Evolutionary conservation across 257 asterid genomes (phyloP), one percentile per base, ranked within the genome.

Genomic region (Hygrophila difformis): DNA sequence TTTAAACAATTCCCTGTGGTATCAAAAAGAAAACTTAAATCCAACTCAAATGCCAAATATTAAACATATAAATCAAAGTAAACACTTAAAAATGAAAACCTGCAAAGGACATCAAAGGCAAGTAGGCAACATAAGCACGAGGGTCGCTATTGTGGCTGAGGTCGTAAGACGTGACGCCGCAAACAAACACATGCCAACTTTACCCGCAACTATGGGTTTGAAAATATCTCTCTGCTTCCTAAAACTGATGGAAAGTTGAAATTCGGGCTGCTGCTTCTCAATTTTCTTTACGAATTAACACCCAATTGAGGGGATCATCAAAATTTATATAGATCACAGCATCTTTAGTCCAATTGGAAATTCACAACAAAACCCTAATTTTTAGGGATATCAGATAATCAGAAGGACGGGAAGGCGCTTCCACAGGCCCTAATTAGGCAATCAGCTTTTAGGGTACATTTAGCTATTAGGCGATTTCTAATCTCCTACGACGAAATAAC

Each of bases 111-210:
- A 42, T 87, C 97, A 43, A 87, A 87, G 7, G 31, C 94, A 4
- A 80, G 45, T 82, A 87, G 7, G 31, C 94, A 4, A 80, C 83
- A 28, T 80, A 80, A 41, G 94, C 91, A 12, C 93, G 85, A 1
- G 94, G 84, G 39, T 83, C 94, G 49, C 97, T 91, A 12, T 83
- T 87, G 43, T 83, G 93, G 64, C 94, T 87, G 71, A 59, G 50
- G 41, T 83, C 97, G 53, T 83, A 87, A 3, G 92, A 67, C 39
- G 97, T 81, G 16, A 87, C 88, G 7, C 93, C 95, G 53, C 4
- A 26, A 26, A 26, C 94, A 87, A n/a, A 87, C 49, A 87, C 95
- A 80, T 77, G 26, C 76, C 71, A 1, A 80, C 91, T 47, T 74
- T 80, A 1, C 93, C 95, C 24, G 70, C 72, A 8, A 60, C 73